Conservation (phyloP, 176 grass and related monocot genomes). For the Dendrocalamus sinicus region DNA sequence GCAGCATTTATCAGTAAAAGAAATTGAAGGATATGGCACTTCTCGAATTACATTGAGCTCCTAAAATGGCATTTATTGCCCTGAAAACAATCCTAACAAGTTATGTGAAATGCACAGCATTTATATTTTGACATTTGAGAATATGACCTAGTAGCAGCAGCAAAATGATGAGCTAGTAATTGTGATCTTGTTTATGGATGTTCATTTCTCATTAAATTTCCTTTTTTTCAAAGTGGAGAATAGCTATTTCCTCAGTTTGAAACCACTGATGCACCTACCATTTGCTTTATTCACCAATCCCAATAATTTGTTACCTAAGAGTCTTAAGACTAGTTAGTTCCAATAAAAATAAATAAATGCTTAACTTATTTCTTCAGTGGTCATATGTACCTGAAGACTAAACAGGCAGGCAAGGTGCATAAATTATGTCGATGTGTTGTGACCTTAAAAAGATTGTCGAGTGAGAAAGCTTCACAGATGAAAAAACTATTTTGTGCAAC, state of each 20-base stretch:
- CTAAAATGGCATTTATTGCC: neutral
- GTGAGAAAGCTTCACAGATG: neutral
- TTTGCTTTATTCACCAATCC: neutral
- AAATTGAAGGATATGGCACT: neutral
- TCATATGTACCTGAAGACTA: neutral
- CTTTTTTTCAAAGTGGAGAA: neutral
- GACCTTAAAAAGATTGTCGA: neutral
- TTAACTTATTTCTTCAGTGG: neutral
- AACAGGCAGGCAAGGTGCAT: neutral
- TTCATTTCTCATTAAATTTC: neutral
- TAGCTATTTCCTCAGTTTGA: neutral
- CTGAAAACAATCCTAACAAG: neutral
- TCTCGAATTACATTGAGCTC: neutral
- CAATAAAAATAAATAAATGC: neutral
- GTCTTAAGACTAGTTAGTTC: neutral
- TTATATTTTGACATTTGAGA: neutral
- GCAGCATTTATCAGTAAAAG: neutral
- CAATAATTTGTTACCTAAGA: neutral
- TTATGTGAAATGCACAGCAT: constrained; percentile 10
- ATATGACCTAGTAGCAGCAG: neutral
- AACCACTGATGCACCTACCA: neutral
- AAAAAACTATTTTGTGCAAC: neutral
- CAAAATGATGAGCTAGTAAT: neutral
- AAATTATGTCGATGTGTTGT: neutral
- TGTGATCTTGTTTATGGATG: neutral